Conservation (phyloP, 1,139 yeast genomes). For the Candida albicans region DNA sequence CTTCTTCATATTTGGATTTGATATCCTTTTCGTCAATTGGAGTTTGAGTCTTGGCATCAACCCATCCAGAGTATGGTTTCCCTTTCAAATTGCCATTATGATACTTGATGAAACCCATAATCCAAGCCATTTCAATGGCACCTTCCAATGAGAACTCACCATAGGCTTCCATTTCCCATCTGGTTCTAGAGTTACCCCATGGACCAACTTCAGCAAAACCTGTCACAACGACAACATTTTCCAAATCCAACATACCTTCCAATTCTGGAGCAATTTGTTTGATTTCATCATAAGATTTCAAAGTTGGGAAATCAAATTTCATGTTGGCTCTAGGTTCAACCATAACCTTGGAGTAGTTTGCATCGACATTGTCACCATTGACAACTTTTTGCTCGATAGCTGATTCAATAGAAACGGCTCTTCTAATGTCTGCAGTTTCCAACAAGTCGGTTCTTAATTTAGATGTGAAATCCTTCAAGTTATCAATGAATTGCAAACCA, state of each 20-base stretch:
- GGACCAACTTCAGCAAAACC: conserved; percentile 99
- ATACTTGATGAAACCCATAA: conserved; percentile 95
- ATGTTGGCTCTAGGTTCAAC: conserved; percentile 93
- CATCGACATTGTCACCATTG: conserved; percentile 87
- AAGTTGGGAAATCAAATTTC: conserved; percentile 88
- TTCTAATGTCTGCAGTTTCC: conserved; percentile 88
- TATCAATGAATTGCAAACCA: conserved; percentile 91
- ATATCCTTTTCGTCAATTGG: conserved; percentile 95
- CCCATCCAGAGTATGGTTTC: conserved; percentile 89
- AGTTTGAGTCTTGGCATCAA: conserved; percentile 86
- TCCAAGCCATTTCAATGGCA: conserved; percentile 99
- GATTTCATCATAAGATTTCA: conserved; percentile 74
- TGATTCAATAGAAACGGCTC: conserved; percentile 92
- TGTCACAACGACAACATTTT: conserved; percentile 87
- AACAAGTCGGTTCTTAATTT: conserved; percentile 77
- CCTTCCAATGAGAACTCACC: conserved; percentile 99
- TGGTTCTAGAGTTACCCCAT: conserved; percentile 98
- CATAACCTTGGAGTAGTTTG: conserved; percentile 72
- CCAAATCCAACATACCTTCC: conserved; percentile 90
- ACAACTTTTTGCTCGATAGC: conserved; percentile 91
- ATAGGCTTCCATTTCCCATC: conserved; percentile 98
- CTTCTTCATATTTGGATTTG: conserved; percentile 85
- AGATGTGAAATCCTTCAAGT: conserved; percentile 85
- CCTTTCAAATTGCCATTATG: conserved; percentile 93
- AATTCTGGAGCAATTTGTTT: conserved; percentile 71